Evolutionary conservation across 331 rosid species (phyloP).

Genomic region (Cydonia oblonga): DNA sequence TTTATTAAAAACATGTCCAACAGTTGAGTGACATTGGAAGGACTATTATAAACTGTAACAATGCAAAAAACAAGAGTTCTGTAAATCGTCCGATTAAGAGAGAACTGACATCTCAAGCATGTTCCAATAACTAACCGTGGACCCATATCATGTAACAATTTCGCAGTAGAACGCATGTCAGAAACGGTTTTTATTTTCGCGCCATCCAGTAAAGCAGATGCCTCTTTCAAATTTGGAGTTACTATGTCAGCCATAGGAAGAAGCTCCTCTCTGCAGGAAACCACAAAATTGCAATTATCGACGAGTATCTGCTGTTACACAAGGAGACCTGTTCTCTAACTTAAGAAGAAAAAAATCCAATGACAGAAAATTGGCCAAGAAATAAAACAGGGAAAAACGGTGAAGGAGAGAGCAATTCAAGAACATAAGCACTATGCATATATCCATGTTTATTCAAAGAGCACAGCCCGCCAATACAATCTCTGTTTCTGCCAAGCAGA

Average conservation of each 20-base stretch:
- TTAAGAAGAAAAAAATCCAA: neutral
- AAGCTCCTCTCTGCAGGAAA: constrained; percentile 65
- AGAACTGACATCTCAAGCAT: neutral
- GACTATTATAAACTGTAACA: neutral
- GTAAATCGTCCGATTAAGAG: neutral
- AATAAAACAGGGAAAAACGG: neutral
- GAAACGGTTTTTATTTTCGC: constrained; percentile 55
- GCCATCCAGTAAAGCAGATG: constrained; percentile 72
- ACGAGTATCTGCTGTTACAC: neutral
- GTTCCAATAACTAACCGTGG: constrained; percentile 47
- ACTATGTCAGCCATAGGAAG: constrained; percentile 77
- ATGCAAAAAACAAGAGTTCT: neutral
- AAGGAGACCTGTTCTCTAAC: neutral
- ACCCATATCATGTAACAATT: constrained; percentile 63
- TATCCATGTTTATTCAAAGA: neutral
- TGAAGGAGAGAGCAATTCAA: neutral
- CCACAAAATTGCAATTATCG: neutral
- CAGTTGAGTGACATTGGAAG: neutral
- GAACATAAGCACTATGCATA: neutral
- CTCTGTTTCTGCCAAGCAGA: neutral
- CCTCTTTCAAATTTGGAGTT: constrained; percentile 89
- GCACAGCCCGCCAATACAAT: neutral
- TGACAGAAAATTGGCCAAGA: neutral
- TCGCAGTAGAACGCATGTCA: constrained; percentile 85
- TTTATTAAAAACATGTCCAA: neutral